phyloP scores from a whole-genome alignment of 2,329 filamentous ascomycete genomes.

The Colletotrichum tamarilloi region DNA sequence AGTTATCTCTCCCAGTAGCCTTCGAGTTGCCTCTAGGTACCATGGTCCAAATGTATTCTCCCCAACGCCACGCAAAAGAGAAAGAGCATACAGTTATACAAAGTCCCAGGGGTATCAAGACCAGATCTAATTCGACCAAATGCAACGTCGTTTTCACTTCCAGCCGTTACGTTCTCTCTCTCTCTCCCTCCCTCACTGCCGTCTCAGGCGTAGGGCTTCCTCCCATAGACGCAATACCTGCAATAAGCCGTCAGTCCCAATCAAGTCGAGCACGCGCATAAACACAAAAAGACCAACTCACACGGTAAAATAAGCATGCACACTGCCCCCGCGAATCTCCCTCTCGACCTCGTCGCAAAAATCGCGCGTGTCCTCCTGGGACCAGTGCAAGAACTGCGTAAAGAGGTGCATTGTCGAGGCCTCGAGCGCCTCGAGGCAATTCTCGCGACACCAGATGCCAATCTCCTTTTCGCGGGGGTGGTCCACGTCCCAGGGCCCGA shows the following conservation, averaged over 20 bases:
- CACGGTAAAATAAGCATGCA: constrained; percentile 49
- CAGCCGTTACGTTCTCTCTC: background rate
- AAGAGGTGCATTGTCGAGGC: constrained; percentile 47
- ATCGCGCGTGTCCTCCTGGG: constrained; percentile 41
- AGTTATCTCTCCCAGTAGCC: too few relatives aligned
- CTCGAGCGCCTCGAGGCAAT: constrained; percentile 39
- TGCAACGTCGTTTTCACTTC: too few relatives aligned
- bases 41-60: too few relatives aligned
- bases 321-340: constrained; percentile 42
- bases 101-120: too few relatives aligned
- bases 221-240: constrained; percentile 3
- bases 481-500: constrained; percentile 57
- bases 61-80: too few relatives aligned
- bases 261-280: too few relatives aligned
- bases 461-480: constrained; percentile 44
- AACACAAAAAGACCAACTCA: constrained; percentile 38
- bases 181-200: too few relatives aligned
- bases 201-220: background rate
- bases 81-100: too few relatives aligned
- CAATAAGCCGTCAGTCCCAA: background rate
- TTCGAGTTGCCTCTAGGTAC: too few relatives aligned
- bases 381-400: constrained; percentile 46
- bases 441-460: constrained; percentile 40
- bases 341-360: constrained; percentile 43
- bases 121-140: too few relatives aligned